Evolutionary conservation across 78 protist species (phyloP), one percentile per base, ranked within the genome.

Genomic region (Monosiga brevicollis): DNA sequence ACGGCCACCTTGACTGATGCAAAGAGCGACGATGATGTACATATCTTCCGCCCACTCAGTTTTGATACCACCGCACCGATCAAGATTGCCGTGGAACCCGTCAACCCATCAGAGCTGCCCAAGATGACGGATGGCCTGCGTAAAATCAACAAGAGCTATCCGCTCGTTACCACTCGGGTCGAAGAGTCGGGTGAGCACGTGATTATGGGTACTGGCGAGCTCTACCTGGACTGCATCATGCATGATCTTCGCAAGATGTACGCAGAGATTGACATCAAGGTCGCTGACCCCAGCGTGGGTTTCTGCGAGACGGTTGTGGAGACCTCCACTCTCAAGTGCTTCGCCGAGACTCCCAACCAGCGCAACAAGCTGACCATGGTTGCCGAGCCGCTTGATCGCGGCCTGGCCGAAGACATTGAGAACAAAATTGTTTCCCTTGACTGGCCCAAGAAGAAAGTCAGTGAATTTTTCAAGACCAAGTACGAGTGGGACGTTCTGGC

Each of bases 171-270:
- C 20, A 91, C 97, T 71, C 82, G 89, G 76, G 97, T 93, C 26
- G 99, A 97, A 70, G 99, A 98, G 87, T 85, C 93, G 0, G 99
- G 99, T 35, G 99, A 97, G 92, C 99, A 96, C 82, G 78, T 92
- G 20, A 71, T 98, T 39, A 2, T 92, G 6, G 99, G 99, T 35
- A 94, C 99, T 0, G 99, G 99, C 32, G 99, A 98, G 90, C 86
- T 98, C 38, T 93, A 94, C 90, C 49, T 98, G 34, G 99, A 98
- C 82, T 94, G 97, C 79, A 92, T 89, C 42, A 70, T 98, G 89
- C 97, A 95, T 85, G 99, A 97, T 79, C 87, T 98, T 40, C 80
- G 99, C 6, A 35, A 88, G 37, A 70, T 91, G 89, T 95, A 85
- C 35, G 42, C 94, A 2, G 93, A 86, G 77, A 81, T 96, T 37